These are phyloP conservation scores for Verticillium zaregamsianum DNA, from an alignment of 2,329 filamentous ascomycete genomes.

Conservation along the genomic window DNA sequence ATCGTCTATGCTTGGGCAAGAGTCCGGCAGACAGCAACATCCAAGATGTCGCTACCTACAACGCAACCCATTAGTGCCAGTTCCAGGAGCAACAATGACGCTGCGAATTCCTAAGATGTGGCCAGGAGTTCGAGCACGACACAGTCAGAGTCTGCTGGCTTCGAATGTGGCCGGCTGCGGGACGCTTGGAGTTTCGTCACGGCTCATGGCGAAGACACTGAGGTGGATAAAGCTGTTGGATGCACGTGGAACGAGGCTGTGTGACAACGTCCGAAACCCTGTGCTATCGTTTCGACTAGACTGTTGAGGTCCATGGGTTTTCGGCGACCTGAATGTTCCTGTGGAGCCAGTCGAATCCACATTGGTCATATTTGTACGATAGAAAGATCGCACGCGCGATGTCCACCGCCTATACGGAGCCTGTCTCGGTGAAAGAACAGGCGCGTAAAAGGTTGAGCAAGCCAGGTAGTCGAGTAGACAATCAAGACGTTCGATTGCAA, in stretches of 20 bases:
- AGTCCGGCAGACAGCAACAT: slow-evolving; percentile 68
- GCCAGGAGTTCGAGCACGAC: not conserved
- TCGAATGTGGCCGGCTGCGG: not conserved
- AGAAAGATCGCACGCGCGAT: not conserved
- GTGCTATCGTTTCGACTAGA: too few species aligned
- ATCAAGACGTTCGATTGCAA: too few species aligned
- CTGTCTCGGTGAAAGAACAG: not conserved
- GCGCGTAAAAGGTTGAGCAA: too few species aligned
- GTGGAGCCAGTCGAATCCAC: too few species aligned
- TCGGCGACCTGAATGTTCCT: too few species aligned
- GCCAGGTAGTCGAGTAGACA: too few species aligned
- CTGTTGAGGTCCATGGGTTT: too few species aligned
- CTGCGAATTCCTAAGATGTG: slow-evolving; percentile 52
- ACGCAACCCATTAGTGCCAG: slow-evolving; percentile 80
- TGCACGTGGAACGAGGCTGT: too few species aligned
- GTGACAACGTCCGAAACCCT: too few species aligned
- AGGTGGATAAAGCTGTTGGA: too few species aligned
- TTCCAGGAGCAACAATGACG: slow-evolving; percentile 84
- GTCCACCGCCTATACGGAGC: not conserved
- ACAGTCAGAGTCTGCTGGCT: not conserved
- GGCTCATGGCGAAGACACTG: too few species aligned
- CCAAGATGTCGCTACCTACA: slow-evolving; percentile 65
- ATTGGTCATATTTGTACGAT: not conserved
- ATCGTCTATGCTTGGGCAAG: slow-evolving; percentile 87
- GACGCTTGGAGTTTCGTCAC: too few species aligned